Conservation (phyloP, 768 basidiomycete genomes). For the Podaxis sp. region DNA sequence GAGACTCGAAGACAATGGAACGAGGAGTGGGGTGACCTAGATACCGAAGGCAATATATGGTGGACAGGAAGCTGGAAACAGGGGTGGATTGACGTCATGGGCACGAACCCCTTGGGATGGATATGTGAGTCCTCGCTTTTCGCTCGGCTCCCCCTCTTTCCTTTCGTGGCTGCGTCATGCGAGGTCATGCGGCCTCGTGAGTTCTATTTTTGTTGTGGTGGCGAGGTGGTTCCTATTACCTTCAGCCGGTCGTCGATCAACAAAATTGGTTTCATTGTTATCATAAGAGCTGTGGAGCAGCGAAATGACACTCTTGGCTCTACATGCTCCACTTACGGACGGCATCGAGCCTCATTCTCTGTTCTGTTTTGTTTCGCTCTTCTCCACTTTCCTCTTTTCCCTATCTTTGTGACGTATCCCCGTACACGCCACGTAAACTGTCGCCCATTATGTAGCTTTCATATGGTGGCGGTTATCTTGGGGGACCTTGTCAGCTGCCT, state of each 20-base stretch:
- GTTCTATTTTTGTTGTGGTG: slow-evolving; percentile 6
- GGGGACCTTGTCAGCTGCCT: not conserved
- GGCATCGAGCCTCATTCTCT: not conserved
- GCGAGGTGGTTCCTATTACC: not conserved
- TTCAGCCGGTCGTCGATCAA: not conserved
- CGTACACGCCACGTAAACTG: not conserved
- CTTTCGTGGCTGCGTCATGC: not conserved
- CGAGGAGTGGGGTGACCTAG: slow-evolving; percentile 76
- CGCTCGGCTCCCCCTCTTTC: slow-evolving; percentile 13
- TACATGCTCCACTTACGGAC: not conserved
- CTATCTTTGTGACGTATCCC: not conserved
- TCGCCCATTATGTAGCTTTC: not conserved
- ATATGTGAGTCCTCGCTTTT: slow-evolving; percentile 56
- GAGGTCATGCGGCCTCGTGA: not conserved
- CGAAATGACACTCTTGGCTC: not conserved
- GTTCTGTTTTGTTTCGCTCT: not conserved
- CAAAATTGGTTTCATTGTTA: not conserved
- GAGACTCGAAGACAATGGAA: slow-evolving; percentile 58
- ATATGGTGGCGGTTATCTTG: not conserved
- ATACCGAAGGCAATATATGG: slow-evolving; percentile 85
- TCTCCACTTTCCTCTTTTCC: not conserved
- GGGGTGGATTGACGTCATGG: slow-evolving; percentile 88
- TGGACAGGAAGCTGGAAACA: slow-evolving; percentile 61
- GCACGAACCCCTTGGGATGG: slow-evolving; percentile 66
- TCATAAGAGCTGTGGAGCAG: not conserved